phyloP scores from a whole-genome alignment of 2,329 filamentous ascomycete species.

The Tolypocladium amazonense region DNA sequence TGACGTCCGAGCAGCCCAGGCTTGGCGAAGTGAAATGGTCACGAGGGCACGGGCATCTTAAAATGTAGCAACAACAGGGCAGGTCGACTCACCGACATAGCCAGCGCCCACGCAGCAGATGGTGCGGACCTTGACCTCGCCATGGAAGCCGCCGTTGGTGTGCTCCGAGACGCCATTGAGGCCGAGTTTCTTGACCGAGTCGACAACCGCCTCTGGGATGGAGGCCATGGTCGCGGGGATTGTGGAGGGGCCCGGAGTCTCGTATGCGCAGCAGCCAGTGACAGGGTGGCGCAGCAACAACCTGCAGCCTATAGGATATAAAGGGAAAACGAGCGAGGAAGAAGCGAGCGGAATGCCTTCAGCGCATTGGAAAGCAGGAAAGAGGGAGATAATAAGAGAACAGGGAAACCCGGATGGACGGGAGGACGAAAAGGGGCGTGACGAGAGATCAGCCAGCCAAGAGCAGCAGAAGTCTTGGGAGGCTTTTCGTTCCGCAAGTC shows the following conservation, averaged over 20 bases:
- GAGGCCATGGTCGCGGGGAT: slow-evolving; percentile 8
- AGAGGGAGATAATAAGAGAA: not conserved
- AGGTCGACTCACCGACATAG: slow-evolving; percentile 54
- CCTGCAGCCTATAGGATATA: not conserved
- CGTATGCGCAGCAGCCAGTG: not conserved
- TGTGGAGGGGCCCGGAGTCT: not conserved
- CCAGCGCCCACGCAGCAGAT: slow-evolving; percentile 68
- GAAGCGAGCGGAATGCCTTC: not conserved
- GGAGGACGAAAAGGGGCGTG: not conserved
- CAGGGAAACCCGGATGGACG: not conserved
- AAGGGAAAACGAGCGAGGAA: not conserved
- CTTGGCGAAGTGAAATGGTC: not conserved
- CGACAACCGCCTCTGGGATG: slow-evolving; percentile 12
- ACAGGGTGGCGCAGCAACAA: not conserved
- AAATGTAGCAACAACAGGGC: not conserved
- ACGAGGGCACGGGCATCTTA: not conserved
- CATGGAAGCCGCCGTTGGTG: slow-evolving; percentile 16
- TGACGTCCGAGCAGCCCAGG: not conserved
- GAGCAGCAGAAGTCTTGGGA: not conserved
- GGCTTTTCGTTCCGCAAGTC: not conserved
- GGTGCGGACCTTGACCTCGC: slow-evolving; percentile 34
- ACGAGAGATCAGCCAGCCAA: not conserved
- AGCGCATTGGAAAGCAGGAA: not conserved
- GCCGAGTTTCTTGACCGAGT: slow-evolving; percentile 19
- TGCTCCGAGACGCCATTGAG: slow-evolving; percentile 20